Base-by-base conservation (phyloP, 345 rosid species). In the Excoecaria cochinchinensis region DNA sequence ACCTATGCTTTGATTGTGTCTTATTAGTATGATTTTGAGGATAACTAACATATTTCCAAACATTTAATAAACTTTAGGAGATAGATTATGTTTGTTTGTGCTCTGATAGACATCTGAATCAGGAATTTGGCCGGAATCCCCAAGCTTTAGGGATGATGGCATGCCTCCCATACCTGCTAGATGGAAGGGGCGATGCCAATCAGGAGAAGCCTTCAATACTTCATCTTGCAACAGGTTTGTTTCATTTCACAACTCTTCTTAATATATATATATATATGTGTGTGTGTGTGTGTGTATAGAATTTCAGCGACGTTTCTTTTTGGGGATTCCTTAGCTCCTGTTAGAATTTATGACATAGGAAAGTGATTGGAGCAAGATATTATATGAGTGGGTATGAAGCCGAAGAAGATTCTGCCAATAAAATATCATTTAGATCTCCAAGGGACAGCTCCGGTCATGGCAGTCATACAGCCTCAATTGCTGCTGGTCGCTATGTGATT, bases 61-160 rank as follows among this genome's bases (percentile, higher is more conserved):
- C 1, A 31, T 31, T 31, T 44, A 44, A 44, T 44, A 44, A 44
- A 3, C 10, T 44, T 3, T 44, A 8, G 46, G 46, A 62, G 5
- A 6, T 5, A 62, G 1, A 6, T 5, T 24, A 5, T 4, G 44
- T 8, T 9, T 11, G 13, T n/a, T 9, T 25, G 11, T 16, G 1
- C 17, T 66, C 8, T 66, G 52, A 51, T 71, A 19, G 51, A 36
- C 58, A 73, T 51, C 63, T 67, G 71, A 71, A 63, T 58, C 84
- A 85, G 90, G 90, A 62, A 78, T 87, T 63, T 87, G 90, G 90
- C 90, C 90, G 4, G 90, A 87, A 80, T 81, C 90, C 14, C 83
- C 87, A 1, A 85, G 90, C 77, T 87, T 87, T 66, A 77, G 67
- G 6, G 88, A 83, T 17, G 73, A 70, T 11, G 77, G 72, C 48